Conservation (phyloP, 805 yeast genomes). For the Cyberlindnera xylosilytica region DNA sequence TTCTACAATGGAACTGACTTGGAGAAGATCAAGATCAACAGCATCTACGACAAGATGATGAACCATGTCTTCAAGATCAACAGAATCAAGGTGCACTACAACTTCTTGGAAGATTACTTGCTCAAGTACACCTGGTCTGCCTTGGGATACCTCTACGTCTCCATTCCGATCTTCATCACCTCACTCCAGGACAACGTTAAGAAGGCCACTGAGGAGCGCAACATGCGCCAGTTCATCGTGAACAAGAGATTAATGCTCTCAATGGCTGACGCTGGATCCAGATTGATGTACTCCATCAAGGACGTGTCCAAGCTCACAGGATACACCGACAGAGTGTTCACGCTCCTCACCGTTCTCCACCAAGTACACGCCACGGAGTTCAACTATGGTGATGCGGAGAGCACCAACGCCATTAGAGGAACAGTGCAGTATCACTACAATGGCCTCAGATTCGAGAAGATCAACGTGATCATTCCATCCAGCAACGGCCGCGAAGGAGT, state of each 20-base stretch:
- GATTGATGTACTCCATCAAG: slow-evolving; percentile 91
- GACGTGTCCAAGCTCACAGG: slow-evolving; percentile 91
- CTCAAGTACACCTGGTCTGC: slow-evolving; percentile 94
- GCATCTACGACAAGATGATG: slow-evolving; percentile 55
- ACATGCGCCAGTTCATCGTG: slow-evolving; percentile 85
- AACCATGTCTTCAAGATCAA: slow-evolving; percentile 53
- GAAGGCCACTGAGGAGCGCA: slow-evolving; percentile 41
- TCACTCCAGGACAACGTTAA: slow-evolving; percentile 30
- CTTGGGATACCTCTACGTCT: slow-evolving; percentile 86
- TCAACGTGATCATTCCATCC: slow-evolving; percentile 80
- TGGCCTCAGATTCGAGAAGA: slow-evolving; percentile 80
- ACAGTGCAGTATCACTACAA: slow-evolving; percentile 73
- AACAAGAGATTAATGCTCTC: slow-evolving; percentile 88
- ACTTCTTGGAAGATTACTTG: slow-evolving; percentile 77
- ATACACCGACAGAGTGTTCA: slow-evolving; percentile 81
- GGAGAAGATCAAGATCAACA: slow-evolving; percentile 64
- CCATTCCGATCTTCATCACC: slow-evolving; percentile 79
- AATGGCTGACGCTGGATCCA: slow-evolving; percentile 91
- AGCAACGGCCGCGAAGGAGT: slow-evolving; percentile 55
- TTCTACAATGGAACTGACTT: slow-evolving; percentile 85
- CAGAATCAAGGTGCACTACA: slow-evolving; percentile 61
- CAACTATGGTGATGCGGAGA: slow-evolving; percentile 37
- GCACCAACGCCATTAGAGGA: slow-evolving; percentile 62
- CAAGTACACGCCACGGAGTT: slow-evolving; percentile 64
- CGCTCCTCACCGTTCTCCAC: slow-evolving; percentile 71